These are phyloP conservation scores for Schoenoplectus tabernaemontani DNA, from an alignment of 202 grass and related monocot genomes.

Conservation along the genomic window DNA sequence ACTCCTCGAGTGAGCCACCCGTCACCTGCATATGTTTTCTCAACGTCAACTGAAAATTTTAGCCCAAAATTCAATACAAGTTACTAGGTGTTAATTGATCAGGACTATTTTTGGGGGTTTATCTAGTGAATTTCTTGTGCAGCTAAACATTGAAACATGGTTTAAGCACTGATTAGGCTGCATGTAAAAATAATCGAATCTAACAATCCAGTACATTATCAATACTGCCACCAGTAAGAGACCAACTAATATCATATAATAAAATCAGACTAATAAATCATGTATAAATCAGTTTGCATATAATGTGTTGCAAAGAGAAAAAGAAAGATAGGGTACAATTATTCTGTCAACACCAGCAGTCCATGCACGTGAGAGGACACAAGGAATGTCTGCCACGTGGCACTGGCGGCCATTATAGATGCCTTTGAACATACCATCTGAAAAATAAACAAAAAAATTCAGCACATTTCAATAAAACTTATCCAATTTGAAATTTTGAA, in stretches of 20 bases:
- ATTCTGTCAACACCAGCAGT: constrained; percentile 78
- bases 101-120: neutral
- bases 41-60: neutral
- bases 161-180: neutral
- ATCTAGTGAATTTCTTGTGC: neutral
- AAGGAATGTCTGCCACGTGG: constrained; percentile 62
- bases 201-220: neutral
- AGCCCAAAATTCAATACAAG: neutral
- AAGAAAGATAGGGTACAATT: constrained; percentile 35
- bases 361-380: constrained; percentile 73
- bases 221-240: neutral
- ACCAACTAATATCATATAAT: neutral
- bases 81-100: neutral
- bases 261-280: neutral
- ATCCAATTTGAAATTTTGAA: neutral
- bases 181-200: neutral
- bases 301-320: neutral
- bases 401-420: constrained; percentile 85
- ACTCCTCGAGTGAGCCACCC: constrained; percentile 78
- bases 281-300: neutral
- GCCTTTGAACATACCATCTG: constrained; percentile 96
- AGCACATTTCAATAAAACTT: neutral
- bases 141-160: neutral
- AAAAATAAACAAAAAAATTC: neutral
- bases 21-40: constrained; percentile 49